phyloP scores from a whole-genome alignment of 306 rosid genomes.

The Vachellia collinsii region DNA sequence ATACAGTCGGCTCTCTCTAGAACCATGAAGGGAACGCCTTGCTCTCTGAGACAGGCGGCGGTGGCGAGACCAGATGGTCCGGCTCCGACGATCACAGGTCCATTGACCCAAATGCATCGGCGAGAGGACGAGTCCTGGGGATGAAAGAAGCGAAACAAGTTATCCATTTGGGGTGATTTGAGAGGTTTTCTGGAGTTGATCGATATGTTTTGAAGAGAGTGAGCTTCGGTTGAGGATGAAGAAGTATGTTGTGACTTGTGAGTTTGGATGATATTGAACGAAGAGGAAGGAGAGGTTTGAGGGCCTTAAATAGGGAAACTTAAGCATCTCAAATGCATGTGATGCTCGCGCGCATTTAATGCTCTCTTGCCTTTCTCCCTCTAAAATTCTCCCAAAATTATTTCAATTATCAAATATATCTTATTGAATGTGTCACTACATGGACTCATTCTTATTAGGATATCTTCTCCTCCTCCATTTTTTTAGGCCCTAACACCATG shows the following conservation, averaged over 20 bases:
- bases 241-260: conserved; percentile 10
- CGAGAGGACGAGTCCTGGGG: conserved; percentile 54
- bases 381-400: neutral
- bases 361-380: conserved; percentile 40
- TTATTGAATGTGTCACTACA: too few species aligned
- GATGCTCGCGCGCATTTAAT: conserved; percentile 12
- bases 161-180: conserved; percentile 56
- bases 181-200: neutral
- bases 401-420: too few species aligned
- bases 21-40: conserved; percentile 81
- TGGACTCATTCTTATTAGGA: too few species aligned
- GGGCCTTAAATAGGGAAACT: conserved; percentile 62
- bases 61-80: conserved; percentile 98
- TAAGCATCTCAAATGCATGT: neutral
- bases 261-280: conserved; percentile 59
- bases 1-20: conserved; percentile 82
- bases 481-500: too few species aligned
- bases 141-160: conserved; percentile 58
- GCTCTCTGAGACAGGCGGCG: conserved; percentile 82
- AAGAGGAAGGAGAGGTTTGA: conserved; percentile 28
- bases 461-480: too few species aligned
- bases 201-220: neutral
- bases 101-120: conserved; percentile 77
- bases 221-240: neutral
- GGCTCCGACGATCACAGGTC: conserved; percentile 90